These are phyloP conservation scores for Kwoniella sp. DNA, from an alignment of 768 basidiomycete species.

Conservation along the genomic window DNA sequence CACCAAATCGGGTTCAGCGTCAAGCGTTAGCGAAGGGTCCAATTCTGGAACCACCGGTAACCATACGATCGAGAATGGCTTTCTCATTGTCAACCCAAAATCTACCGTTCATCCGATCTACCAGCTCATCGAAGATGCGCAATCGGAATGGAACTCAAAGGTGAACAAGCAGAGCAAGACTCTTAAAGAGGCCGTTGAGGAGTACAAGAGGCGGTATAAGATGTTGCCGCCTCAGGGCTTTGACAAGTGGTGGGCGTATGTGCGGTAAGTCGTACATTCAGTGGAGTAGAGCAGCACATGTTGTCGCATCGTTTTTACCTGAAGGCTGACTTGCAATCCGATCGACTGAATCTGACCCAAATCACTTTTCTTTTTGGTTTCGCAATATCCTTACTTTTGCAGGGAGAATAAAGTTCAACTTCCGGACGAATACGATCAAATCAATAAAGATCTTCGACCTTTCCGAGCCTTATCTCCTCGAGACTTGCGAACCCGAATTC, in stretches of 20 bases:
- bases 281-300: too few relatives aligned
- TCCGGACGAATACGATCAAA: slow-evolving; percentile 41
- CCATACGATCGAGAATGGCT: slow-evolving; percentile 38
- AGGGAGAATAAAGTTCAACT: slow-evolving; percentile 32
- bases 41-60: not conserved
- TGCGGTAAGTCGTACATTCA: too few relatives aligned
- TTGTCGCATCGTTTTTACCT: too few relatives aligned
- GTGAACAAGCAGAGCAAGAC: slow-evolving; percentile 56
- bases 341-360: not conserved
- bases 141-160: slow-evolving; percentile 52
- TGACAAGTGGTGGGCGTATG: slow-evolving; percentile 58
- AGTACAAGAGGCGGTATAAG: slow-evolving; percentile 55
- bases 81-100: slow-evolving; percentile 46
- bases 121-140: slow-evolving; percentile 49
- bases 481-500: slow-evolving; percentile 19
- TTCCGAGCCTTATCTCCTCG: slow-evolving; percentile 28
- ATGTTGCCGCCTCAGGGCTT: slow-evolving; percentile 59
- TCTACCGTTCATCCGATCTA: slow-evolving; percentile 52
- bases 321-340: too few relatives aligned
- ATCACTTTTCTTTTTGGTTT: not conserved
- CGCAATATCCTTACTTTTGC: not conserved
- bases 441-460: slow-evolving; percentile 26
- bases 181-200: slow-evolving; percentile 56
- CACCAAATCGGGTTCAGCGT: not conserved
- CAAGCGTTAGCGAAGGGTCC: not conserved